Percentiles rank a stretch among this genome's conserved stretches.
Conservation (phyloP, 1,284 basidiomycete species). For the Nidula niveotomentosa region DNA sequence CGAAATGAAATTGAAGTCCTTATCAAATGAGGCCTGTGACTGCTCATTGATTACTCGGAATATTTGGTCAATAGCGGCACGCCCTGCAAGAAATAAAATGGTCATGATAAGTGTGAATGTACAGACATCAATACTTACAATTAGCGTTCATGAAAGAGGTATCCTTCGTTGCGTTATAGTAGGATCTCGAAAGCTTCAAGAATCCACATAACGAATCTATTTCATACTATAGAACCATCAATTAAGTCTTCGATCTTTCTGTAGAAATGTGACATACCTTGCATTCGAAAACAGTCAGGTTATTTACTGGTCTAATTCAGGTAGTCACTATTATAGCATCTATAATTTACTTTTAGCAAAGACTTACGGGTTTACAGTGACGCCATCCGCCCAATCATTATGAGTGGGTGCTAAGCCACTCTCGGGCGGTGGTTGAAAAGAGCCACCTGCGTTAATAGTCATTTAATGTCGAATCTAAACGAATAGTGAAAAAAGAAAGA, state of each 20-base stretch:
- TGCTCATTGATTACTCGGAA: constrained; percentile 77
- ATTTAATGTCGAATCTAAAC: too few relatives aligned
- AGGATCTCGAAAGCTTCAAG: constrained; percentile 72
- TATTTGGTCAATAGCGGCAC: constrained; percentile 66
- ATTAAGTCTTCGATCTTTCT: neutral
- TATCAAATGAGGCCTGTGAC: constrained; percentile 70
- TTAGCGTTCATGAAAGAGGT: constrained; percentile 68
- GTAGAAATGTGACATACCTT: constrained; percentile 42
- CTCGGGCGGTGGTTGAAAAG: constrained; percentile 76
- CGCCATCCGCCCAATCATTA: constrained; percentile 66
- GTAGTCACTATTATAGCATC: too few relatives aligned
- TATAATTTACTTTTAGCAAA: too few relatives aligned
- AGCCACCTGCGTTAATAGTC: constrained; percentile 34
- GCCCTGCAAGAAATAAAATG: constrained; percentile 42
- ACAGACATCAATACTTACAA: constrained; percentile 38
- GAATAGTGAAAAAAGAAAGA: too few relatives aligned
- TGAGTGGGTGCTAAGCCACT: constrained; percentile 60
- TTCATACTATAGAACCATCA: constrained; percentile 52
- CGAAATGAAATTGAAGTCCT: constrained; percentile 68
- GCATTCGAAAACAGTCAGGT: constrained; percentile 75
- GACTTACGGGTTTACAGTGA: constrained; percentile 69
- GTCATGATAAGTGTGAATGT: neutral
- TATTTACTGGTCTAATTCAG: constrained; percentile 55
- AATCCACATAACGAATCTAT: constrained; percentile 76
- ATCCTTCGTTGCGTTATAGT: constrained; percentile 70